phyloP scores from a whole-genome alignment of 2,329 filamentous ascomycete species.

The Thelonectria rubi region DNA sequence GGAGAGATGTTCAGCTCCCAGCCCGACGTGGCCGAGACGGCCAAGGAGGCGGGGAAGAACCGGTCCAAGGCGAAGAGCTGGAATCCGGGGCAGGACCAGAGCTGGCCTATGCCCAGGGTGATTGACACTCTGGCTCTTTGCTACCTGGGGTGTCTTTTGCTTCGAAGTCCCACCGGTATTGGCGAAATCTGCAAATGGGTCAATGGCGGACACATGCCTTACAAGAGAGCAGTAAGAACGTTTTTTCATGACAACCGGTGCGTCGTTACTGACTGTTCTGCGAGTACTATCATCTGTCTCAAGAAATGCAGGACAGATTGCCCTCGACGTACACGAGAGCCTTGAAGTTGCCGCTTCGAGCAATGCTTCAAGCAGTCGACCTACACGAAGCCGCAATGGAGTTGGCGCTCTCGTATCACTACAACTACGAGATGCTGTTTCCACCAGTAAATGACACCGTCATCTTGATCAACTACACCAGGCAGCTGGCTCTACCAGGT shows the following conservation, averaged over 20 bases:
- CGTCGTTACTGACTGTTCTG: constrained; percentile 7
- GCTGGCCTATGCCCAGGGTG: constrained; percentile 70
- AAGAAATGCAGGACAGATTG: constrained; percentile 71
- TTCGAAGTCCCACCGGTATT: constrained; percentile 79
- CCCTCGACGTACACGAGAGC: constrained; percentile 67
- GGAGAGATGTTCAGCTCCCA: constrained; percentile 53
- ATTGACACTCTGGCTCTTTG: constrained; percentile 80
- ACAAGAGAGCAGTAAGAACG: constrained; percentile 69
- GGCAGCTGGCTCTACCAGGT: constrained; percentile 79
- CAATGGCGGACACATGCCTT: constrained; percentile 73
- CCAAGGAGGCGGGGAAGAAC: constrained; percentile 13
- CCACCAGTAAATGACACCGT: constrained; percentile 77
- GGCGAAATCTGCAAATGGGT: constrained; percentile 78
- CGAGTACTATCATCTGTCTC: constrained; percentile 66
- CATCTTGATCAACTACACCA: constrained; percentile 74
- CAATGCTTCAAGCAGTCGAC: constrained; percentile 59
- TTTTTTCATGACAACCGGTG: neutral
- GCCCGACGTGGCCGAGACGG: constrained; percentile 35
- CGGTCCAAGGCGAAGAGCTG: constrained; percentile 52
- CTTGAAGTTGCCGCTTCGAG: constrained; percentile 60
- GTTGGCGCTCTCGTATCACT: constrained; percentile 69
- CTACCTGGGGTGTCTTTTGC: constrained; percentile 79
- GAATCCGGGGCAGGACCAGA: constrained; percentile 54
- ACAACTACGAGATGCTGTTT: constrained; percentile 74
- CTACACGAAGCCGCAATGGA: constrained; percentile 73